These are phyloP conservation scores for Pichia paraexigua DNA, from an alignment of 805 yeast species.

Conservation along the genomic window DNA sequence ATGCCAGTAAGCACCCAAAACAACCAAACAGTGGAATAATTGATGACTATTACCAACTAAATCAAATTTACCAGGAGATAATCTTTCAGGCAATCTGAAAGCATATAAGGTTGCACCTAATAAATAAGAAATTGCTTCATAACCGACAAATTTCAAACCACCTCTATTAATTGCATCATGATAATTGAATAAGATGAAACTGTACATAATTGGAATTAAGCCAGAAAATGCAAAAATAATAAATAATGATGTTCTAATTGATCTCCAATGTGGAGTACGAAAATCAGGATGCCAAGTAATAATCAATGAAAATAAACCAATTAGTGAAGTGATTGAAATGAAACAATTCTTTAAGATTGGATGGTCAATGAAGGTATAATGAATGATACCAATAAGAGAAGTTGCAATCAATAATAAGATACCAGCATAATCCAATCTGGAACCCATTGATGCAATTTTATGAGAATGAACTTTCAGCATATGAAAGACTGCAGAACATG, in stretches of 20 bases:
- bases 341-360: slow-evolving; percentile 31
- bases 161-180: slow-evolving; percentile 41
- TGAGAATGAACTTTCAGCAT: slow-evolving; percentile 43
- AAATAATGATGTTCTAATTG: slow-evolving; percentile 71
- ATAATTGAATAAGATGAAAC: slow-evolving; percentile 42
- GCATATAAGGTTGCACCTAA: slow-evolving; percentile 78
- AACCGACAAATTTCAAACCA: slow-evolving; percentile 51
- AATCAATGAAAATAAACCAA: slow-evolving; percentile 56
- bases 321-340: slow-evolving; percentile 35
- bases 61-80: slow-evolving; percentile 56
- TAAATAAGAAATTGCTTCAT: slow-evolving; percentile 71
- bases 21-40: slow-evolving; percentile 71
- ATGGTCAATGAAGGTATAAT: slow-evolving; percentile 39
- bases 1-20: slow-evolving; percentile 69
- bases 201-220: slow-evolving; percentile 56
- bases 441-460: slow-evolving; percentile 35
- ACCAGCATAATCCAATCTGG: slow-evolving; percentile 49
- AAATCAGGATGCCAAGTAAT: slow-evolving; percentile 61
- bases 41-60: slow-evolving; percentile 79
- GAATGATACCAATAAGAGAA: slow-evolving; percentile 34
- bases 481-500: slow-evolving; percentile 44
- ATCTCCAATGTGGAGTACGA: slow-evolving; percentile 63
- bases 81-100: slow-evolving; percentile 66
- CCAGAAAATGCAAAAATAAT: slow-evolving; percentile 76
- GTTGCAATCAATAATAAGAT: slow-evolving; percentile 43